Conservation (phyloP, 1,284 basidiomycete genomes). For the Pseudozyma thailandica region DNA sequence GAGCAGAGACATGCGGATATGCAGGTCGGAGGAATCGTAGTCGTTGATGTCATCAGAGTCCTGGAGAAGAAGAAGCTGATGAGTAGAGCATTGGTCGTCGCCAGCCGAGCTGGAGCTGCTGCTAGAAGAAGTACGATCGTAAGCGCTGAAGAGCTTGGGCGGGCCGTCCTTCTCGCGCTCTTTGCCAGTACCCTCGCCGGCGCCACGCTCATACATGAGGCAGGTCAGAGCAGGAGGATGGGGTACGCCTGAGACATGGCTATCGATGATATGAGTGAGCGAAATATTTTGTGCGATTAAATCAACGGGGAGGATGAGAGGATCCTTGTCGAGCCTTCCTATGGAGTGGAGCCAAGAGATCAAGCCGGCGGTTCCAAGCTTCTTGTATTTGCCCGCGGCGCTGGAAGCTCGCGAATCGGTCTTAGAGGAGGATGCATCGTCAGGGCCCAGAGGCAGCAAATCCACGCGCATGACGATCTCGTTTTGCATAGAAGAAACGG, state of each 20-base stretch:
- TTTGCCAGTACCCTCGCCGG: conserved; percentile 62
- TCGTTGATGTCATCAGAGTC: conserved; percentile 58
- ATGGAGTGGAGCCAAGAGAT: conserved; percentile 65
- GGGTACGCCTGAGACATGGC: conserved; percentile 45
- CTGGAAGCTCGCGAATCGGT: conserved; percentile 16
- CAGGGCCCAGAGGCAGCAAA: conserved; percentile 60
- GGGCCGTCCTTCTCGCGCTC: conserved; percentile 66
- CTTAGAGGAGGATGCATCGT: conserved; percentile 28
- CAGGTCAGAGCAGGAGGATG: conserved; percentile 53
- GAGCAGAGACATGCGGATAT: conserved; percentile 59
- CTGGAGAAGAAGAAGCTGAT: conserved; percentile 54
- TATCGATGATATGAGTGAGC: conserved; percentile 53
- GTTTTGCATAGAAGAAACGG: conserved; percentile 33
- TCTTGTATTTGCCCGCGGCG: conserved; percentile 38
- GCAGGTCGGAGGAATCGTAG: conserved; percentile 55
- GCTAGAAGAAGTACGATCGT: conserved; percentile 29
- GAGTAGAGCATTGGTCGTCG: conserved; percentile 29
- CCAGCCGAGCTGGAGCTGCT: conserved; percentile 22
- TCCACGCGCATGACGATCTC: conserved; percentile 56
- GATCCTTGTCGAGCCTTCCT: conserved; percentile 61
- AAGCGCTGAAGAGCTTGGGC: conserved; percentile 58
- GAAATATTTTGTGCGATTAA: conserved; percentile 59
- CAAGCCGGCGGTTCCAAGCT: conserved; percentile 63
- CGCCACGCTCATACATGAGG: conserved; percentile 62
- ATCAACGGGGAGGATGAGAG: conserved; percentile 65